Percentiles rank a stretch among this genome's conserved stretches.
phyloP scores from a whole-genome alignment of 495 filamentous ascomycete genomes.

The Saxophila tyrrhenica region DNA sequence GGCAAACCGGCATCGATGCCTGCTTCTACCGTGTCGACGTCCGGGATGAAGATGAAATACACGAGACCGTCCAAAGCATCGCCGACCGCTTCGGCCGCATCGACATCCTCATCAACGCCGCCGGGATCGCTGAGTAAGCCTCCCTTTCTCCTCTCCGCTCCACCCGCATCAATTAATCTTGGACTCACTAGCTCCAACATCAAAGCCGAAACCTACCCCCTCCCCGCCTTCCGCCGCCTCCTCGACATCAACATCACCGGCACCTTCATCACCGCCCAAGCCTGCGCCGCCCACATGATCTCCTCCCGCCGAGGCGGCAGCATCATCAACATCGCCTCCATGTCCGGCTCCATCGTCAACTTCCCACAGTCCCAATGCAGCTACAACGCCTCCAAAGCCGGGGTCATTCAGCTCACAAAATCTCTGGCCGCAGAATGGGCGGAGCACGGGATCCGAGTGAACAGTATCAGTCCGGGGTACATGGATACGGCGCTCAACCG shows the following conservation, averaged over 20 bases:
- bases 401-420: conserved; percentile 63
- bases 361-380: conserved; percentile 66
- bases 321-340: conserved; percentile 63
- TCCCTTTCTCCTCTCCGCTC: too few relatives aligned
- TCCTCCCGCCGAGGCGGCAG: conserved; percentile 29
- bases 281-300: conserved; percentile 56
- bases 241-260: conserved; percentile 70
- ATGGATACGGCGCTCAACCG: conserved; percentile 72
- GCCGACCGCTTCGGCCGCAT: conserved; percentile 50
- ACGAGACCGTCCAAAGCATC: conserved; percentile 47
- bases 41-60: conserved; percentile 51
- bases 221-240: conserved; percentile 53
- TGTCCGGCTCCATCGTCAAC: conserved; percentile 71
- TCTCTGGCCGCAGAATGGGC: conserved; percentile 74
- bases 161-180: not conserved
- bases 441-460: conserved; percentile 61
- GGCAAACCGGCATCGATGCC: conserved; percentile 56
- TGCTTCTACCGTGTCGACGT: conserved; percentile 65
- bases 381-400: conserved; percentile 74
- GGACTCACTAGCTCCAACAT: conserved; percentile 48
- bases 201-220: conserved; percentile 45
- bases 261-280: conserved; percentile 57
- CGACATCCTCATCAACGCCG: conserved; percentile 70
- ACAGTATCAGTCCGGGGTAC: conserved; percentile 68
- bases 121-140: conserved; percentile 72